Conservation (phyloP, 1,284 basidiomycete species). For the Cutaneotrichosporon mucoides region DNA sequence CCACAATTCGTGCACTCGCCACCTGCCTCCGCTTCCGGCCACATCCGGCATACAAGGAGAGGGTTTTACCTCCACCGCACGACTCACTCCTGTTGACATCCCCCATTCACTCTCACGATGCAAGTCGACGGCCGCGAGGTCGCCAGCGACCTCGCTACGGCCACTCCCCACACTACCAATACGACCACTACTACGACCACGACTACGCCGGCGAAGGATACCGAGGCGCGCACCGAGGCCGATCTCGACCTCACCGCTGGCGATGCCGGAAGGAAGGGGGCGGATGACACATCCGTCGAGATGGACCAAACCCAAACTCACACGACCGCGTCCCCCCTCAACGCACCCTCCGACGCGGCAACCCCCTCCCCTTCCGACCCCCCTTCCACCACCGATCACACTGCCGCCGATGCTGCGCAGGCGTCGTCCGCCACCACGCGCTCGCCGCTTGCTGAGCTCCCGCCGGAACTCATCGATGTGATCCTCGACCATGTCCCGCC, state of each 20-base stretch:
- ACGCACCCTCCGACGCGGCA: too few relatives aligned
- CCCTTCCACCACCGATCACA: background rate
- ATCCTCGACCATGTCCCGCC: constrained; percentile 42
- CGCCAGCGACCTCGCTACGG: constrained; percentile 4
- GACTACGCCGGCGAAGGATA: background rate
- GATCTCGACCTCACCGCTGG: too few relatives aligned
- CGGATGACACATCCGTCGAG: too few relatives aligned
- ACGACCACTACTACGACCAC: background rate
- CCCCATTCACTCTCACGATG: constrained; percentile 1
- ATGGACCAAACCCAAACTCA: too few relatives aligned
- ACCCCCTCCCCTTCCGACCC: too few relatives aligned
- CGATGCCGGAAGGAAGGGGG: too few relatives aligned
- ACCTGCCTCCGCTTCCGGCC: too few relatives aligned
- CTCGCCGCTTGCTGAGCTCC: constrained; percentile 27
- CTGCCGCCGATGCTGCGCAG: background rate
- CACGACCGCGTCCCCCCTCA: too few relatives aligned
- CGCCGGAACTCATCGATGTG: constrained; percentile 45
- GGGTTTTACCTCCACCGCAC: background rate
- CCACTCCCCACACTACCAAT: background rate
- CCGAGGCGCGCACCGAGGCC: too few relatives aligned
- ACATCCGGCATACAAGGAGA: too few relatives aligned
- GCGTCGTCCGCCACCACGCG: background rate
- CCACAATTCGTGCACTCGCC: too few relatives aligned
- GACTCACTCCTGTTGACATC: background rate
- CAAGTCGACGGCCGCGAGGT: constrained; percentile 5